These are phyloP conservation scores for Aspergillus cejpii DNA, from an alignment of 2,329 filamentous ascomycete species.

Conservation along the genomic window DNA sequence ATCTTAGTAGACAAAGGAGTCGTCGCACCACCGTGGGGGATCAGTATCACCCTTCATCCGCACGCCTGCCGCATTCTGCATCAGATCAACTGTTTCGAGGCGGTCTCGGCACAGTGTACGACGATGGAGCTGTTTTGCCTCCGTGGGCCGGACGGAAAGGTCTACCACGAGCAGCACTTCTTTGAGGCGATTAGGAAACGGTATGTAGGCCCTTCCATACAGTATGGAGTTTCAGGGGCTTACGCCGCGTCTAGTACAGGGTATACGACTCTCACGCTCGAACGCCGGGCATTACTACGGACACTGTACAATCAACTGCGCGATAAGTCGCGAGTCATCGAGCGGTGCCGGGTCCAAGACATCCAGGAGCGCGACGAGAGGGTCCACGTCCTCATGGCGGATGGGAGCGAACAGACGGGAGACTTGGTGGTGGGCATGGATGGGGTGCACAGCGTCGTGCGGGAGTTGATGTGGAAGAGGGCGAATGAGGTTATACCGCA, in stretches of 20 bases:
- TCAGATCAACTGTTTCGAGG: conserved; percentile 4
- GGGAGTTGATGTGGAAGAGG: conserved; percentile 4
- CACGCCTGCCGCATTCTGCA: conserved; percentile 3
- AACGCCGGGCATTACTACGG: conserved; percentile 1
- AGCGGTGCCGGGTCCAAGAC: conserved; percentile 1
- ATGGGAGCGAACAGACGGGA: conserved; percentile 3
- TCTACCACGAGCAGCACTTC: neutral
- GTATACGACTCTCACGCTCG: conserved; percentile 1
- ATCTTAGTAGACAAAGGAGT: conserved; percentile 1
- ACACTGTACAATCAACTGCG: conserved; percentile 1
- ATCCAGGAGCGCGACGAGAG: conserved; percentile 1
- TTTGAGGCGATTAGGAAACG: neutral
- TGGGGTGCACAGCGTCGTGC: conserved; percentile 6
- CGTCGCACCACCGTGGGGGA: conserved; percentile 1
- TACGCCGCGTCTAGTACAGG: neutral
- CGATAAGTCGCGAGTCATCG: conserved; percentile 2
- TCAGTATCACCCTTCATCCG: conserved; percentile 1
- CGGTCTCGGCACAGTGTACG: conserved; percentile 2
- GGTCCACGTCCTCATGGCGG: conserved; percentile 2
- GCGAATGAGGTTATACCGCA: conserved; percentile 1
- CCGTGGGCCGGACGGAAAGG: neutral
- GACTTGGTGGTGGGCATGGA: conserved; percentile 5
- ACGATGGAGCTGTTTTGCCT: conserved; percentile 1
- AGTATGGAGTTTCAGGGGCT: neutral
- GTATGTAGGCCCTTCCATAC: neutral